Base-by-base conservation (phyloP, 768 basidiomycete genomes). In the Hericium alpestre region DNA sequence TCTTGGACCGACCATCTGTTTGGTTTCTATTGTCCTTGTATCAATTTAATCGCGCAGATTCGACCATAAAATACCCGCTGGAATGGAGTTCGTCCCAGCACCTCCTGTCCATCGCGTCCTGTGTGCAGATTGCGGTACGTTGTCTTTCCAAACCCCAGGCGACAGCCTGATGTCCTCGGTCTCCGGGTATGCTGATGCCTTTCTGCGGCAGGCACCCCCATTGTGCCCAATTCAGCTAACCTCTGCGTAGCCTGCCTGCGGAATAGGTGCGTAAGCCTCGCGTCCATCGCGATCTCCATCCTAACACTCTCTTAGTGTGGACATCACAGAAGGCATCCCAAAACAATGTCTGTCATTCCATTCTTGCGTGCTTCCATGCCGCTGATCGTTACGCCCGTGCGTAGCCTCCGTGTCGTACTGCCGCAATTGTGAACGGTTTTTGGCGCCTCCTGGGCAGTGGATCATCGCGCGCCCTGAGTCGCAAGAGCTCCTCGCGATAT, bases 291-390 rank as follows among this genome's bases (percentile, higher is more conserved):
- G 15, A 32, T 13, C 13, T 16, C 1, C 25, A 25, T 49, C 12
- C 54, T 51, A 1, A 23, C 16, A 0, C 13, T 27, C 49, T 22
- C 41, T 4, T 64, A 92, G 90, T 8, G 84, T 98, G 59, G 96
- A 99, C 70, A 95, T 99, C 67, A 98, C 94, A 0, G 95, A 98
- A 68, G 93, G 93, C 13, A 98, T 98, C 54, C 95, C 94, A 7
- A 97, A 93, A 67, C 90, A 91, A 82, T 83, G 89, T 87, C 54
- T 53, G 73, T 67, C 15, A 4, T n/a, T 53, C 47, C 22, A n/a
- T 10, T 49, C 37, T 39, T 58, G 53, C 20, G 38, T 39, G 6
- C 27, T 51, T 59, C 9, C 38, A 25, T 38, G 27, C 38, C 27
- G 12, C 18, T 48, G 13, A 54, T 32, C 32, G 32, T 32, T 32